Evolutionary conservation across 495 filamentous ascomycete species (phyloP), one percentile per base, ranked within the genome.

Genomic region (Haplographium delicatum): DNA sequence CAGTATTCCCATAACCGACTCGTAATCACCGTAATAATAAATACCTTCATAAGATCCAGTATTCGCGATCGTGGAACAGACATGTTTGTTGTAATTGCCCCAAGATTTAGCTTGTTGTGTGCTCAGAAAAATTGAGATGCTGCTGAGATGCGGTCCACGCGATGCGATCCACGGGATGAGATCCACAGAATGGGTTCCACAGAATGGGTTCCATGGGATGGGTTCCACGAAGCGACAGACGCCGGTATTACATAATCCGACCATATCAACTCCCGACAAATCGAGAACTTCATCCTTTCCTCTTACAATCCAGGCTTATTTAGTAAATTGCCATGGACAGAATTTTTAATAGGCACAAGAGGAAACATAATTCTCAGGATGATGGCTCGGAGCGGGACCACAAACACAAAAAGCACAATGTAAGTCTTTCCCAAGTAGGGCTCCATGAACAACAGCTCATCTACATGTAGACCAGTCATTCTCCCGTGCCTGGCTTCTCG

Each of bases 41-140:
- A 31, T 78, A 86, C 89, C 82, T 88, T 89, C 67, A 87, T 76
- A 44, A 95, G 76, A 54, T 87, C 85, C 47, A 91, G 54, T 23
- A 96, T 63, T 56, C 90, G 80, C 47, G 78, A 77, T 40, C 82
- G 81, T 44, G 84, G 72, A 61, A 88, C 78, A 24, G 86, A 75
- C 88, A 93, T 93, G 56, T 70, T 57, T 19, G 33, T n/a, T 15
- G 35, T 44, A 9, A 51, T 50, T 38, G 41, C 40, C 41, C n/a
- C 33, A n/a, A n/a, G n/a, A n/a, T n/a, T n/a, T n/a, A n/a, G n/a
- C n/a, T n/a, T n/a, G n/a, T n/a, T n/a, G n/a, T n/a, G n/a, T n/a
- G n/a, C n/a, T n/a, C n/a, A n/a, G n/a, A n/a, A n/a, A n/a, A n/a
- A n/a, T n/a, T n/a, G n/a, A n/a, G n/a, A n/a, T n/a, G n/a, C n/a